phyloP scores from a whole-genome alignment of 768 basidiomycete species.

The Lenzites betulinus region DNA sequence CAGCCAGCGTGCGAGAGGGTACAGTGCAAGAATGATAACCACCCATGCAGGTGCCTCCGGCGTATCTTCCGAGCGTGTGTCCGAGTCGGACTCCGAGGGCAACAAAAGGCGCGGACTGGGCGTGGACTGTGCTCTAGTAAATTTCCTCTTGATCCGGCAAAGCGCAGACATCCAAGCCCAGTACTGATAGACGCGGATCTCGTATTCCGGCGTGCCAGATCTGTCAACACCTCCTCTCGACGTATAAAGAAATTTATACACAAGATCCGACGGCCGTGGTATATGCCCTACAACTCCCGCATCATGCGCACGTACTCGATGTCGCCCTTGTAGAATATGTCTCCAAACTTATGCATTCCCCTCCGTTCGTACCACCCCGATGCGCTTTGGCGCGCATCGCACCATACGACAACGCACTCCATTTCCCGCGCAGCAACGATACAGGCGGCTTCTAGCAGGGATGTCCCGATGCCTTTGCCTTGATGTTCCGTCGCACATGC shows the following conservation, averaged over 20 bases:
- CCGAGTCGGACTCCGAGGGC: too few relatives aligned
- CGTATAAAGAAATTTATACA: too few relatives aligned
- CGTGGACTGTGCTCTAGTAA: too few relatives aligned
- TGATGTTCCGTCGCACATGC: slow-evolving; percentile 55
- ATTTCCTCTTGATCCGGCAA: too few relatives aligned
- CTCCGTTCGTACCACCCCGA: slow-evolving; percentile 54
- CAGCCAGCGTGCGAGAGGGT: not conserved
- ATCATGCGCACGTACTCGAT: slow-evolving; percentile 62
- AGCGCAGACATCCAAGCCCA: too few relatives aligned
- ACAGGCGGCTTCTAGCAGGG: slow-evolving; percentile 45
- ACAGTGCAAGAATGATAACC: not conserved
- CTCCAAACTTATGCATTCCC: slow-evolving; percentile 52
- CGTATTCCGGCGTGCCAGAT: too few relatives aligned
- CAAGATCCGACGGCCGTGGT: too few relatives aligned
- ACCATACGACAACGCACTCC: slow-evolving; percentile 51
- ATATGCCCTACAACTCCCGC: slow-evolving; percentile 26
- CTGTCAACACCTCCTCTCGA: too few relatives aligned
- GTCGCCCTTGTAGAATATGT: slow-evolving; percentile 51
- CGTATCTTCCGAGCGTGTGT: not conserved
- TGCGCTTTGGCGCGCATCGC: slow-evolving; percentile 53
- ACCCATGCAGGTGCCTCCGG: not conserved
- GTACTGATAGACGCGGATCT: too few relatives aligned
- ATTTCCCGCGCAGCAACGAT: slow-evolving; percentile 42
- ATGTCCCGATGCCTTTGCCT: slow-evolving; percentile 54
- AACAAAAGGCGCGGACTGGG: too few relatives aligned